Evolutionary conservation across 495 filamentous ascomycete genomes (phyloP).

Genomic region (Letharia columbiana): DNA sequence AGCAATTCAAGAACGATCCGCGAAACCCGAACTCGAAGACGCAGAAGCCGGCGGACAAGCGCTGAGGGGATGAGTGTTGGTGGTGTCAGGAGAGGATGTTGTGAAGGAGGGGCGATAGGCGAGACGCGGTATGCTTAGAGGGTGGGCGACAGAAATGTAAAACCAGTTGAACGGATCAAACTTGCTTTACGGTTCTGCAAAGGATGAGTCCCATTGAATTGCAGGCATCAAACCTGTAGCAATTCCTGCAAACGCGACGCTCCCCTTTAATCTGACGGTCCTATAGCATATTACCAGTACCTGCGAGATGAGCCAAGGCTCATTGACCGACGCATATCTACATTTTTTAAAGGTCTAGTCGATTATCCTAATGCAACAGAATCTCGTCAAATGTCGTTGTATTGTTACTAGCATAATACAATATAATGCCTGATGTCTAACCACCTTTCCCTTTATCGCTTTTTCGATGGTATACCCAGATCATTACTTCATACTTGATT

Average conservation of each 20-base stretch:
- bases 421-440: neutral
- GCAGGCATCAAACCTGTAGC: neutral
- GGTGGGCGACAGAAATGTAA: neutral
- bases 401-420: neutral
- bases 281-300: neutral
- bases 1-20: conserved; percentile 93
- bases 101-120: neutral
- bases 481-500: conserved; percentile 8
- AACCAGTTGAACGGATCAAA: neutral
- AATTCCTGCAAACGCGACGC: neutral
- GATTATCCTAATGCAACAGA: neutral
- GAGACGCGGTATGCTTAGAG: neutral
- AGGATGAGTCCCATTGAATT: neutral
- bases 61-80: neutral
- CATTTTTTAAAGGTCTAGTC: neutral
- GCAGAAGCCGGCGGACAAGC: conserved; percentile 32
- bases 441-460: neutral
- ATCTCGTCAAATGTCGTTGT: neutral
- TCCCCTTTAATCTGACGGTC: neutral
- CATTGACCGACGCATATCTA: neutral
- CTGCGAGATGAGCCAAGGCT: neutral
- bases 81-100: neutral
- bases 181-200: neutral
- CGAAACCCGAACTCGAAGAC: conserved; percentile 68
- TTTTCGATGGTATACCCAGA: conserved; percentile 5